These are phyloP conservation scores for Eucalyptus fibrosa DNA, from an alignment of 345 rosid genomes.

Conservation along the genomic window DNA sequence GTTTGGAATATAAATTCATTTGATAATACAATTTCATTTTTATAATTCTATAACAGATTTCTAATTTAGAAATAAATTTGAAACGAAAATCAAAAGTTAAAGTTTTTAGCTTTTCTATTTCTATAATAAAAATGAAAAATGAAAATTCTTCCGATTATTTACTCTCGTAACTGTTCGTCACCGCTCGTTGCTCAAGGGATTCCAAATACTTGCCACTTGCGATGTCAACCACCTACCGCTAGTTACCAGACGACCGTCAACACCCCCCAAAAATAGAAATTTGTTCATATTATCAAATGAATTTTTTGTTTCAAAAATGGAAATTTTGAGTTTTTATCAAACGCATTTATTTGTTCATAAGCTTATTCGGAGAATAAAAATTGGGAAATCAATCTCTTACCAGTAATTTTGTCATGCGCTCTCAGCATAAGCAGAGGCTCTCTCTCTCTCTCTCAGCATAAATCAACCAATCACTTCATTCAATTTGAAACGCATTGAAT, in stretches of 20 bases:
- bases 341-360: fast-evolving
- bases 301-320: fast-evolving
- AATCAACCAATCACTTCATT: background rate
- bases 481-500: background rate
- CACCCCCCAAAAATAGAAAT: too few species aligned
- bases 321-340: fast-evolving
- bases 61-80: fast-evolving
- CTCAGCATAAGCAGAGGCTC: background rate
- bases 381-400: fast-evolving
- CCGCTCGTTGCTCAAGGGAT: fast-evolving
- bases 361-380: fast-evolving
- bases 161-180: fast-evolving
- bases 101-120: too few species aligned
- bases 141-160: fast-evolving
- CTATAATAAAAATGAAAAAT: fast-evolving
- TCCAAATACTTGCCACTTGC: fast-evolving
- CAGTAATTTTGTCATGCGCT: too few species aligned
- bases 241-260: fast-evolving
- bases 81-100: too few species aligned
- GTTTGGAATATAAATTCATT: fast-evolving
- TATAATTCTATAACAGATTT: fast-evolving
- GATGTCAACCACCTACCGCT: fast-evolving
- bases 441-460: background rate
- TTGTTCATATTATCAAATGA: fast-evolving
- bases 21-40: fast-evolving